A percentile compares a stretch with the other conserved stretches of the same genome.
phyloP scores from a whole-genome alignment of 345 rosid species.

The Arabidopsis arenosa region DNA sequence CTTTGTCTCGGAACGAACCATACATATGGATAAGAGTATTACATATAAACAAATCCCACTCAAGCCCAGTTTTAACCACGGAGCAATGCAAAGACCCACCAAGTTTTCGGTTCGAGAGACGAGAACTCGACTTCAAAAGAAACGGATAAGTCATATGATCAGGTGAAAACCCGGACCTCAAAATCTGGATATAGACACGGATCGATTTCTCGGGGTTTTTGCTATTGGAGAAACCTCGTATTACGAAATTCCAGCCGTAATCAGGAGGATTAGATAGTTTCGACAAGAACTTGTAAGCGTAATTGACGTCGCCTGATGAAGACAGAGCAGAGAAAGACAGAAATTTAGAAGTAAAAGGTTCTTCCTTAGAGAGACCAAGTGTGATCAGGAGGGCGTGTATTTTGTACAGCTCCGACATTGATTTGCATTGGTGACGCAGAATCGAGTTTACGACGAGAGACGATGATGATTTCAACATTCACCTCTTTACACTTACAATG shows the following conservation, averaged over 20 bases:
- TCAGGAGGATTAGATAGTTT: conserved; percentile 50
- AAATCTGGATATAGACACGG: conserved; percentile 58
- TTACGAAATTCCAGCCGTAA: conserved; percentile 63
- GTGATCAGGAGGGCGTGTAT: conserved; percentile 61
- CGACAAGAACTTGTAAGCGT: conserved; percentile 55
- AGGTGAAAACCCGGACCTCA: conserved; percentile 56
- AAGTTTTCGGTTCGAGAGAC: conserved; percentile 51
- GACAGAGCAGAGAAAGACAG: conserved; percentile 62
- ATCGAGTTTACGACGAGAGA: conserved; percentile 37
- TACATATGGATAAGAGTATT: conserved; percentile 78
- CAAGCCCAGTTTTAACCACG: conserved; percentile 57
- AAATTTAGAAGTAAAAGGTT: conserved; percentile 52
- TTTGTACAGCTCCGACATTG: conserved; percentile 57
- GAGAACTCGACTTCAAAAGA: conserved; percentile 66
- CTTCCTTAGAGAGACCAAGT: conserved; percentile 59
- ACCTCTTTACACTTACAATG: not conserved
- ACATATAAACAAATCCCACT: conserved; percentile 59
- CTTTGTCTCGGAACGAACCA: conserved; percentile 56
- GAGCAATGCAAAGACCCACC: conserved; percentile 58
- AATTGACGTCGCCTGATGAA: conserved; percentile 50
- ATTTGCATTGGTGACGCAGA: conserved; percentile 60
- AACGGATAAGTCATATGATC: conserved; percentile 83
- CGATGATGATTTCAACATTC: conserved; percentile 54
- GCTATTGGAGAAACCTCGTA: conserved; percentile 68
- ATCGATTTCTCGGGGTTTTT: conserved; percentile 60